Conservation (phyloP, 2,329 filamentous ascomycete species). For the Cadophora luteo-olivacea region DNA sequence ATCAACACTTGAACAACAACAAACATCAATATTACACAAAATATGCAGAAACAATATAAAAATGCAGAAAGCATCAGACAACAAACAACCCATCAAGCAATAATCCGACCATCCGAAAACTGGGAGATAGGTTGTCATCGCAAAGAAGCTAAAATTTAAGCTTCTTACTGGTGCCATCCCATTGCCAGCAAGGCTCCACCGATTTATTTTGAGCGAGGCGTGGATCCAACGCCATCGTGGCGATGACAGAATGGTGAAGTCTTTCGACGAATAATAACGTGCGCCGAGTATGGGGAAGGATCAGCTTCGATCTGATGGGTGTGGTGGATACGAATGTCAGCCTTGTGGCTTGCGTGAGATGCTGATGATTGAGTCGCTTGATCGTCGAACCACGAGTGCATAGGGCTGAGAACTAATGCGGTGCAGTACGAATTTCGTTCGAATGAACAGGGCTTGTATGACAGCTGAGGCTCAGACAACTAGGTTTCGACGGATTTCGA, state of each 20-base stretch:
- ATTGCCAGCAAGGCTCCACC: constrained; percentile 13
- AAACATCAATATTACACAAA: neutral
- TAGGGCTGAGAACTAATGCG: neutral
- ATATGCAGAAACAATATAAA: neutral
- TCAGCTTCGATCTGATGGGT: constrained; percentile 11
- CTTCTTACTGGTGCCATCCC: constrained; percentile 13
- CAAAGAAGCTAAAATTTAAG: constrained; percentile 19
- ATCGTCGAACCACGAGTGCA: neutral
- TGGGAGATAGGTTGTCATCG: neutral
- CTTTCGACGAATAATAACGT: neutral
- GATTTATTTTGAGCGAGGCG: constrained; percentile 20
- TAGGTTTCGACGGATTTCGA: constrained; percentile 1
- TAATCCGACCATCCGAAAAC: neutral
- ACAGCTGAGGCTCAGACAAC: constrained; percentile 9
- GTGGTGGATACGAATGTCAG: constrained; percentile 19
- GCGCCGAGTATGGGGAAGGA: constrained; percentile 9
- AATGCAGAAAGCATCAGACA: neutral
- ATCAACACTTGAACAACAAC: neutral
- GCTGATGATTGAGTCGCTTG: constrained; percentile 12
- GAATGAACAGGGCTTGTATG: neutral
- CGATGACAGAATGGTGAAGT: constrained; percentile 9
- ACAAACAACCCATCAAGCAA: neutral
- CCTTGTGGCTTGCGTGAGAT: constrained; percentile 19
- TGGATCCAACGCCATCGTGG: constrained; percentile 2
- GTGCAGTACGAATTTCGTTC: neutral